A percentile compares a stretch with the other conserved stretches of the same genome.
Evolutionary conservation across 805 yeast genomes (phyloP).

Genomic region (Saccharomycopsis babjevae): DNA sequence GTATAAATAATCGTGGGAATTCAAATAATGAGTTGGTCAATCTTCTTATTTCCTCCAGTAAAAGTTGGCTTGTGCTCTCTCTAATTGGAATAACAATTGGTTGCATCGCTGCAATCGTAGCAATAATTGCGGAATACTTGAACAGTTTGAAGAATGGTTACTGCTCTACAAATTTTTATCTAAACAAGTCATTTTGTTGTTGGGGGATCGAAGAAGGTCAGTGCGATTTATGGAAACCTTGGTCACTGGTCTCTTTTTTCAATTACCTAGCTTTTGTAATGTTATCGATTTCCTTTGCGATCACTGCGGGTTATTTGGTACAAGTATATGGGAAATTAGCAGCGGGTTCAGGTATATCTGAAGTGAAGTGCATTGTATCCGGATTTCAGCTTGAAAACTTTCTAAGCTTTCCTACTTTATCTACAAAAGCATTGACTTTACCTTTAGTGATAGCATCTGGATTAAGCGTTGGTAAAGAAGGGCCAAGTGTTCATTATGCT

Average conservation of each 20-base stretch:
- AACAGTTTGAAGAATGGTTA: conserved; percentile 70
- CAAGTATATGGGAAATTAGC: conserved; percentile 73
- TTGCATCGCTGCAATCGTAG: conserved; percentile 68
- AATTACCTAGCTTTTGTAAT: conserved; percentile 51
- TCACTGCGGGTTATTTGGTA: conserved; percentile 59
- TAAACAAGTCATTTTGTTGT: conserved; percentile 75
- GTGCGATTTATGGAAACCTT: conserved; percentile 62
- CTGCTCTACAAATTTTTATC: conserved; percentile 59
- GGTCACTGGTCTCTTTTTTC: conserved; percentile 39
- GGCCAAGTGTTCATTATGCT: conserved; percentile 97
- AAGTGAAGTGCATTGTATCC: conserved; percentile 85
- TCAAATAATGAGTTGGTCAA: conserved; percentile 3
- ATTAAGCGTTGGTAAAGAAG: conserved; percentile 90
- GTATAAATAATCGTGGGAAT: conserved; percentile 6
- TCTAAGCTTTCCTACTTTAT: conserved; percentile 58
- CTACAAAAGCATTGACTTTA: conserved; percentile 67
- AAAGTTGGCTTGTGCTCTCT: conserved; percentile 61
- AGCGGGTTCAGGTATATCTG: conserved; percentile 96
- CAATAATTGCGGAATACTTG: conserved; percentile 79
- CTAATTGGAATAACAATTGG: conserved; percentile 74
- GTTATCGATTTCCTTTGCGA: conserved; percentile 52
- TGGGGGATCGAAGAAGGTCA: conserved; percentile 42
- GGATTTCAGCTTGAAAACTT: conserved; percentile 80
- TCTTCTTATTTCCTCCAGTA: conserved; percentile 23
- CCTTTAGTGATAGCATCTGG: conserved; percentile 94